These are phyloP conservation scores for Syncephalis fuscata DNA, from an alignment of 371 early-diverging fungal genomes.

Conservation along the genomic window DNA sequence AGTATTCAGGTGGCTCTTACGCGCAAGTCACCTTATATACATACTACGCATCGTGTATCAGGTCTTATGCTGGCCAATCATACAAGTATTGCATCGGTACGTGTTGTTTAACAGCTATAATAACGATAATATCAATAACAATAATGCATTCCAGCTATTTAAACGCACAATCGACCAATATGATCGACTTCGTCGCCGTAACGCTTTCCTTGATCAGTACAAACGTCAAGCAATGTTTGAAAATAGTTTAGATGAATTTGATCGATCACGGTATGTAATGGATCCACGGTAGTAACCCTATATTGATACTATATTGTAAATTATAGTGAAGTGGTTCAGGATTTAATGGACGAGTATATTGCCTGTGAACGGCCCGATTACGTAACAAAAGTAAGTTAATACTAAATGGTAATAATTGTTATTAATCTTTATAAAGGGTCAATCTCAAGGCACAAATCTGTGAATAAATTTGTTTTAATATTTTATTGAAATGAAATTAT, in stretches of 20 bases:
- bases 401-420: no score
- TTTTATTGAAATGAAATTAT: no score
- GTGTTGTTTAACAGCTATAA: slow-evolving; percentile 6
- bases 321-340: slow-evolving; percentile 59
- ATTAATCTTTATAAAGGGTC: no score
- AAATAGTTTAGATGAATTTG: slow-evolving; percentile 85
- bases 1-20: slow-evolving; percentile 94
- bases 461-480: no score
- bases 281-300: background rate
- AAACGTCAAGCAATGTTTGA: slow-evolving; percentile 65
- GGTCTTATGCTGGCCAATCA: slow-evolving; percentile 98
- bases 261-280: slow-evolving; percentile 35
- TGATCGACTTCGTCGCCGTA: slow-evolving; percentile 89
- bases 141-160: slow-evolving; percentile 43
- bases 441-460: no score
- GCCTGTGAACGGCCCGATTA: slow-evolving; percentile 90
- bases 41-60: slow-evolving; percentile 83
- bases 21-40: slow-evolving; percentile 81
- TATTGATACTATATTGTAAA: slow-evolving; percentile 4
- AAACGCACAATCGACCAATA: slow-evolving; percentile 91
- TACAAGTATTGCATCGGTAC: slow-evolving; percentile 81
- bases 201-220: slow-evolving; percentile 98
- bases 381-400: slow-evolving; percentile 14
- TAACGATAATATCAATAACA: background rate
- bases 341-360: slow-evolving; percentile 84